Evolutionary conservation across 495 filamentous ascomycete genomes (phyloP), one percentile per base, ranked within the genome.

Genomic region (Aspergillus heteromorphus): DNA sequence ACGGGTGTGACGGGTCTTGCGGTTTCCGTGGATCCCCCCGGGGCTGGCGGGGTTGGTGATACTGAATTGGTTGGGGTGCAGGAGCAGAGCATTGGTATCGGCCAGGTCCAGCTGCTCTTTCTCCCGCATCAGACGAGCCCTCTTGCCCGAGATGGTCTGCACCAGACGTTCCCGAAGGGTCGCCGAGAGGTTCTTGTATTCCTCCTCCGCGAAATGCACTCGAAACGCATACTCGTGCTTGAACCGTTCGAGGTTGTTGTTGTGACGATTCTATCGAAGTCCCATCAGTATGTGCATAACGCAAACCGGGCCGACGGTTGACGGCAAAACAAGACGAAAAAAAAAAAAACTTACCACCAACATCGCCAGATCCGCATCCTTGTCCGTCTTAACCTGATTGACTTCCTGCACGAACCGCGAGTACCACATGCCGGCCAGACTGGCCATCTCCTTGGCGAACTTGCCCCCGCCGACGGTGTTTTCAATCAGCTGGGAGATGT

Each of bases 31-130:
- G 19, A 87, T 75, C 30, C 87, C 88, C 43, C 91, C 88, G 10
- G 91, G 89, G 65, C 88, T 91, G 14, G 87, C 74, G 21, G 85
- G 84, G 65, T 89, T 88, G 59, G 83, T 84, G 54, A 96, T 83
- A 68, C 86, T 87, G 70, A 91, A 97, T 64, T 98, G 93, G 58
- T 87, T 92, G 13, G 95, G 92, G 61, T 97, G 90, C 6, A 96
- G 81, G 27, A 96, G 83, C 5, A 95, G 80, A 11, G 93, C 89
- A 59, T 88, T 95, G 54, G 83, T 86, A 61, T 97, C 95, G 13
- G 86, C 82, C 31, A 97, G 88, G 57, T 97, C 93, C 31, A 95
- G 68, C 64, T 84, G 71, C 57, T 97, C 95, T 65, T 95, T 97
- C 60, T 98, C 93, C 54, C 87, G 85, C 62, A 86, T 81, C 36